Percentiles rank a stretch among this genome's conserved stretches.
Evolutionary conservation across 805 yeast genomes (phyloP).

Genomic region (Kodamaea restingae): DNA sequence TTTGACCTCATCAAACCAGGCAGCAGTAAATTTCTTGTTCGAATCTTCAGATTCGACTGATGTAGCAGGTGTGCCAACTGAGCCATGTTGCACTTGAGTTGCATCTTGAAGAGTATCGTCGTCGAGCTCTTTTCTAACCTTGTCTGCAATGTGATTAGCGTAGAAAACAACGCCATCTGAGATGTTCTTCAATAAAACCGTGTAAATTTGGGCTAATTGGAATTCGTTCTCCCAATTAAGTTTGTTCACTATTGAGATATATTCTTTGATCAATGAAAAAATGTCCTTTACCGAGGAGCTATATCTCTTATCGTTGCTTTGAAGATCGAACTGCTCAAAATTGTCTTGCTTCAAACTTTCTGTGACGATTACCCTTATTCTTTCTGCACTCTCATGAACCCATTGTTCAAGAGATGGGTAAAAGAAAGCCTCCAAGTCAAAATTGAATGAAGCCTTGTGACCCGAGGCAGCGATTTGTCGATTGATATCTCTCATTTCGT

Average conservation of each 20-base stretch:
- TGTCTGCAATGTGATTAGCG: constrained; percentile 34
- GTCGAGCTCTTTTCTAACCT: constrained; percentile 42
- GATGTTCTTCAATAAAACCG: constrained; percentile 57
- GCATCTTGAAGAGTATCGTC: constrained; percentile 18
- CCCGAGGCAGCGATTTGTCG: constrained; percentile 42
- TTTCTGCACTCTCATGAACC: constrained; percentile 43
- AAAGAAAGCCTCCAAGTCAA: constrained; percentile 56
- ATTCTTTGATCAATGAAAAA: constrained; percentile 57
- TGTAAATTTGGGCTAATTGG: constrained; percentile 60
- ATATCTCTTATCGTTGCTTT: constrained; percentile 36
- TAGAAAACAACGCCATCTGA: constrained; percentile 58
- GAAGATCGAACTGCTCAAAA: constrained; percentile 48
- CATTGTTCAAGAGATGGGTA: constrained; percentile 35
- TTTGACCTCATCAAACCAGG: constrained; percentile 53
- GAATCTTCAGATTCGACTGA: constrained; percentile 13
- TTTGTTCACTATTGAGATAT: constrained; percentile 51
- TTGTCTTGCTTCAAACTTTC: constrained; percentile 57
- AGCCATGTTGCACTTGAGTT: constrained; percentile 14
- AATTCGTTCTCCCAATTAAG: constrained; percentile 64
- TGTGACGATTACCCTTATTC: constrained; percentile 45
- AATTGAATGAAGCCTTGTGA: constrained; percentile 36
- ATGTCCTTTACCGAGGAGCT: constrained; percentile 67
- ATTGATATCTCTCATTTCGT: constrained; percentile 50
- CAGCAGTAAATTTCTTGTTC: constrained; percentile 9
- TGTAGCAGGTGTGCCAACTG: constrained; percentile 1